Conservation (phyloP, 1,139 yeast species). For the Yamadazyma diospyri region DNA sequence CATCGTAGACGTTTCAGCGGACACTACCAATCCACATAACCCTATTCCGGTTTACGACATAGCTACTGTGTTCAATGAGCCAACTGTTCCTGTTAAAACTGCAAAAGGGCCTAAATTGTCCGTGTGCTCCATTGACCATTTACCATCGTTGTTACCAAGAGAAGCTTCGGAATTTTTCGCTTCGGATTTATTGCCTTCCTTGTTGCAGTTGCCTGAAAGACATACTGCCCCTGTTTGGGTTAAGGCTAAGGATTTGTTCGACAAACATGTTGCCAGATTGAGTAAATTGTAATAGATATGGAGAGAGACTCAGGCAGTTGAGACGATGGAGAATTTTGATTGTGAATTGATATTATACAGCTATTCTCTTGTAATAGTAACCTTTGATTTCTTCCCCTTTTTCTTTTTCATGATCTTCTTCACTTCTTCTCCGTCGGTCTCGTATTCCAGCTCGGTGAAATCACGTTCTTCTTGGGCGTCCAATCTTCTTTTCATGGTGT, state of each 20-base stretch:
- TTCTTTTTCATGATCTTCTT: slow-evolving; percentile 40
- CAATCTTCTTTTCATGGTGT: slow-evolving; percentile 66
- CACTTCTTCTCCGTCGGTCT: slow-evolving; percentile 57
- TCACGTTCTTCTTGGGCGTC: slow-evolving; percentile 32
- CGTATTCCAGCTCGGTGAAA: slow-evolving; percentile 63
- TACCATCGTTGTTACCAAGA: slow-evolving; percentile 93
- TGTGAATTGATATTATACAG: too few species aligned
- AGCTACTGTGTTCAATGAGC: slow-evolving; percentile 87
- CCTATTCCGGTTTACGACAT: slow-evolving; percentile 91
- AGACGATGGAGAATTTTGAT: not conserved
- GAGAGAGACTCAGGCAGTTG: not conserved
- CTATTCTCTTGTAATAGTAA: slow-evolving; percentile 55
- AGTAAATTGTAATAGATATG: slow-evolving; percentile 1
- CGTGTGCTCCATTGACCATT: slow-evolving; percentile 94
- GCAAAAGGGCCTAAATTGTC: slow-evolving; percentile 80
- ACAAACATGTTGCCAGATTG: slow-evolving; percentile 57
- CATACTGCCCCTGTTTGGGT: slow-evolving; percentile 85
- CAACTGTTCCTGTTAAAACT: slow-evolving; percentile 81
- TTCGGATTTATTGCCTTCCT: slow-evolving; percentile 80
- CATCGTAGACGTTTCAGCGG: slow-evolving; percentile 96
- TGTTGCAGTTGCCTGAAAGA: slow-evolving; percentile 79
- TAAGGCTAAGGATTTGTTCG: slow-evolving; percentile 78
- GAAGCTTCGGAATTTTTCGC: slow-evolving; percentile 93
- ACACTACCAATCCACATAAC: slow-evolving; percentile 96
- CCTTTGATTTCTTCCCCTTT: slow-evolving; percentile 39